These are phyloP conservation scores for Chaetomiaceae sp. DNA, from an alignment of 2,329 filamentous ascomycete genomes.

Conservation along the genomic window DNA sequence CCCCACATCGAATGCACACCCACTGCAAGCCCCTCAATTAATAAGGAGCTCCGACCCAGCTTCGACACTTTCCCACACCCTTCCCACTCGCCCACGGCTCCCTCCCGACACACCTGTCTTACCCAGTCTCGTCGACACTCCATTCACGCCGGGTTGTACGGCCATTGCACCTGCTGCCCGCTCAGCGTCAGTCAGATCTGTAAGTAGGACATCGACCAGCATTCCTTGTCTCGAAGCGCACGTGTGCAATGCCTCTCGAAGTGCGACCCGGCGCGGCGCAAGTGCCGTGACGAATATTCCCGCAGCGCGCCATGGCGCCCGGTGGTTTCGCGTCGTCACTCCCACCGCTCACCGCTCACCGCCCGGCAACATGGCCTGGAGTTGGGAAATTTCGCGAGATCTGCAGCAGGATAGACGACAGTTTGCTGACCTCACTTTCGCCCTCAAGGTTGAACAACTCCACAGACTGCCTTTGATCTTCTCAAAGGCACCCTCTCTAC, in stretches of 20 bases:
- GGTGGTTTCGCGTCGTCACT: background rate
- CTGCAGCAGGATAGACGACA: background rate
- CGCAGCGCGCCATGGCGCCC: no score
- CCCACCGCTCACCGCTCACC: background rate
- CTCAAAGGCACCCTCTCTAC: constrained; percentile 55
- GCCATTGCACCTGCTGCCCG: constrained; percentile 1
- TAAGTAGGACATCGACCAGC: constrained; percentile 5
- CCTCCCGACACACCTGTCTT: constrained; percentile 5
- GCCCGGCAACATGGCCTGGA: background rate
- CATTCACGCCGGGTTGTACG: constrained; percentile 1
- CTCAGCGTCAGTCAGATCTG: background rate
- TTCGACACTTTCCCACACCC: background rate
- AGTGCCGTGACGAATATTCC: no score
- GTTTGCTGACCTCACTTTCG: constrained; percentile 12
- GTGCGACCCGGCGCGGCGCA: constrained; percentile 1
- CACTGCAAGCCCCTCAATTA: no score
- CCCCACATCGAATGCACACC: constrained; percentile 18
- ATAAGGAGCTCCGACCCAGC: background rate
- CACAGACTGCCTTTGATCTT: constrained; percentile 56
- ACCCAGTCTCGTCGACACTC: background rate
- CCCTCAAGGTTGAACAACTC: constrained; percentile 1
- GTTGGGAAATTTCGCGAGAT: background rate
- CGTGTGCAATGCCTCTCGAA: constrained; percentile 7
- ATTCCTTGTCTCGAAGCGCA: background rate
- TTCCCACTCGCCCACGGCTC: background rate